Conservation (phyloP, 352 stramenopile species). For the Globisporangium spinosum region DNA sequence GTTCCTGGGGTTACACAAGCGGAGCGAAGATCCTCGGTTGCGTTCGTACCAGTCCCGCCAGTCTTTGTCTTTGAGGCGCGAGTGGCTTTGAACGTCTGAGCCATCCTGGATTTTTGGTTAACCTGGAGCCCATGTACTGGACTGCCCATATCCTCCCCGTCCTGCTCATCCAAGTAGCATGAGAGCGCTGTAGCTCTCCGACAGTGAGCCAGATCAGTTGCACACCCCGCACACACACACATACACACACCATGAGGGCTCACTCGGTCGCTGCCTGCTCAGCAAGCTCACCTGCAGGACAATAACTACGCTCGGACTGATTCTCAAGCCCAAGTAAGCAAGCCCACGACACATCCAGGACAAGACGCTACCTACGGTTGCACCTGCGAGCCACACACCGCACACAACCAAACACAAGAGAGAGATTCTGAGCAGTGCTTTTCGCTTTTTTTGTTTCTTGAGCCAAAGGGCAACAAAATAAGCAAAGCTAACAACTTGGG, state of each 20-base stretch:
- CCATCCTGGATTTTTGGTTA: background rate
- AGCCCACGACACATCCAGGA: background rate
- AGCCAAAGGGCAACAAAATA: background rate
- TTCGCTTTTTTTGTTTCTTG: no score
- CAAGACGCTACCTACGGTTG: conserved; percentile 7
- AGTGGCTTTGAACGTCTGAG: background rate
- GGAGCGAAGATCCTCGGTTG: no score
- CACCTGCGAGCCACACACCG: background rate
- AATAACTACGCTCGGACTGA: background rate
- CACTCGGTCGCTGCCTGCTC: background rate
- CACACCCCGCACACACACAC: background rate
- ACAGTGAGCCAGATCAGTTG: background rate
- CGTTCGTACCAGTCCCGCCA: background rate
- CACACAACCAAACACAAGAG: background rate
- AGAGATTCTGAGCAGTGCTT: background rate
- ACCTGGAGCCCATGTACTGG: background rate
- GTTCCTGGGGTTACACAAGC: no score
- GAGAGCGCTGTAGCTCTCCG: background rate
- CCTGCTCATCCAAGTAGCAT: background rate
- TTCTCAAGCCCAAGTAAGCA: background rate
- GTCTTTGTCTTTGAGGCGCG: background rate
- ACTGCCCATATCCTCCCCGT: background rate
- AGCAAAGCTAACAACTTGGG: background rate
- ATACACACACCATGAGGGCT: background rate
- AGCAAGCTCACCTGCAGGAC: background rate